phyloP scores from a whole-genome alignment of 495 filamentous ascomycete species.

The Peziza echinospora region DNA sequence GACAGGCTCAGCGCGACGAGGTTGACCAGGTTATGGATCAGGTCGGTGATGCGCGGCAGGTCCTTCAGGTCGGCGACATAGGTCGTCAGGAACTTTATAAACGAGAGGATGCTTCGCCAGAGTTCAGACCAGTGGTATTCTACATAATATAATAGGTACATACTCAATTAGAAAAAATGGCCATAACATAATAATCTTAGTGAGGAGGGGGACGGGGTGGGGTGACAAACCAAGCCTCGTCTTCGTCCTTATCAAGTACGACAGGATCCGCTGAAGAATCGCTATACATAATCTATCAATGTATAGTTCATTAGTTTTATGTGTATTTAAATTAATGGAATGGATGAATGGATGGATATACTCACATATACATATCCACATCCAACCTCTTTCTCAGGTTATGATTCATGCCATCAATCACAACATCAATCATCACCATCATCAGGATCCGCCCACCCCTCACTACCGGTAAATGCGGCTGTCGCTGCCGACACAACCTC shows the following conservation, averaged over 20 bases:
- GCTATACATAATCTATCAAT: conserved; percentile 30
- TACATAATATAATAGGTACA: conserved; percentile 3
- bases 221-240: conserved; percentile 32
- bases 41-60: conserved; percentile 33
- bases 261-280: conserved; percentile 57
- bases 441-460: conserved; percentile 47
- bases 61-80: conserved; percentile 55
- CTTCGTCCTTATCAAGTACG: conserved; percentile 59
- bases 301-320: neutral
- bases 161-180: neutral
- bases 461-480: conserved; percentile 64
- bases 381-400: conserved; percentile 74
- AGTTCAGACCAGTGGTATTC: conserved; percentile 89
- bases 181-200: conserved; percentile 1
- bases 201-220: conserved; percentile 1
- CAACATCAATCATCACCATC: conserved; percentile 57
- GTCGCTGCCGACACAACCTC: conserved; percentile 72
- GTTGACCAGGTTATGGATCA: conserved; percentile 55
- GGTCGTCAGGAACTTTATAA: conserved; percentile 75
- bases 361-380: conserved; percentile 54
- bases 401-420: conserved; percentile 81
- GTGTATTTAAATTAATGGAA: neutral
- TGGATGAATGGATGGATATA: neutral
- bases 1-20: conserved; percentile 75
- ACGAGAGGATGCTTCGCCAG: conserved; percentile 70